These are phyloP conservation scores for Ustilaginoidea virens DNA, from an alignment of 2,329 filamentous ascomycete genomes.

Conservation along the genomic window DNA sequence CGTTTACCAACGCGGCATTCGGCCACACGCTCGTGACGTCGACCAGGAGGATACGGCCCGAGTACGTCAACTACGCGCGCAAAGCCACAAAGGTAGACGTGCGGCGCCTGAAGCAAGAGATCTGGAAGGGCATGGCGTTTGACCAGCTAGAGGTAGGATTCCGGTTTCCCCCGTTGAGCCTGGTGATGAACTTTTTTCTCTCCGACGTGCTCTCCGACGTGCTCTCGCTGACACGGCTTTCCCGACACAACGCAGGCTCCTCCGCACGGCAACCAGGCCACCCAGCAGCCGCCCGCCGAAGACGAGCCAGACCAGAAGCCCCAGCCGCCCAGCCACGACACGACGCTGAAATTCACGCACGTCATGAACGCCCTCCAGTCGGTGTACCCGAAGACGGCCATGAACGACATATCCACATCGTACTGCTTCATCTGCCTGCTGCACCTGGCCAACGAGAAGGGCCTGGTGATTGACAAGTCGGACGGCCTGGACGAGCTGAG, in stretches of 20 bases:
- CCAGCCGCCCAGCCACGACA: conserved; percentile 25
- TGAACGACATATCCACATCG: conserved; percentile 90
- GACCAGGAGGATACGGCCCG: conserved; percentile 45
- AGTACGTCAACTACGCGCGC: conserved; percentile 56
- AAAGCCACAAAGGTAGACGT: conserved; percentile 60
- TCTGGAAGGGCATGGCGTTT: conserved; percentile 52
- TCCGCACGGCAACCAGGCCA: not conserved
- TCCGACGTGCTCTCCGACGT: not conserved
- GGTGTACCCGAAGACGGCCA: conserved; percentile 71
- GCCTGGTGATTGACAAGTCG: conserved; percentile 57
- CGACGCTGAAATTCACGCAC: conserved; percentile 65
- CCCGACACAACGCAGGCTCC: too few relatives aligned
- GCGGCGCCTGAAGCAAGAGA: conserved; percentile 50
- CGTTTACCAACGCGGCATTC: conserved; percentile 34
- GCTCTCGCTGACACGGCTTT: too few relatives aligned
- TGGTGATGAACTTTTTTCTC: conserved; percentile 1
- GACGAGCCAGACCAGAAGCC: conserved; percentile 15
- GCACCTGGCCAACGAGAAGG: conserved; percentile 87
- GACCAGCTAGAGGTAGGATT: conserved; percentile 34
- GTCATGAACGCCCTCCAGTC: conserved; percentile 80
- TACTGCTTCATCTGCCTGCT: conserved; percentile 87
- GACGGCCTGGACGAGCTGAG: conserved; percentile 41
- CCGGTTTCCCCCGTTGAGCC: not conserved
- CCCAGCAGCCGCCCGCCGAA: not conserved
- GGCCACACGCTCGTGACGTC: conserved; percentile 54